Conservation (phyloP, 306 rosid genomes). For the Geum urbanum region DNA sequence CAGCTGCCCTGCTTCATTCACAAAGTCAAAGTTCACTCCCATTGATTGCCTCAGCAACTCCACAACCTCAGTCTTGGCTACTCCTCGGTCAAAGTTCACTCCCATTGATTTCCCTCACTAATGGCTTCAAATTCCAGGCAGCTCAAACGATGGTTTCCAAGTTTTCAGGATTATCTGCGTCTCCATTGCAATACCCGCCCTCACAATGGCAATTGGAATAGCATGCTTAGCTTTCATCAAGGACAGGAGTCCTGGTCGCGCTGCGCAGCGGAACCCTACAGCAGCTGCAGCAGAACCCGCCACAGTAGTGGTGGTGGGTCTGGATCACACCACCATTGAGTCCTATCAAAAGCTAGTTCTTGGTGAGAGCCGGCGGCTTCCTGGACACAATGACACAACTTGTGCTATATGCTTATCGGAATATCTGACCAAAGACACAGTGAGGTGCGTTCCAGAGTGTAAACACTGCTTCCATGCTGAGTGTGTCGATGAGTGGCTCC, state of each 20-base stretch:
- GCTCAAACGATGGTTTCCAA: constrained; percentile 14
- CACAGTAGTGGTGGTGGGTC: constrained; percentile 27
- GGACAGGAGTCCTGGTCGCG: constrained; percentile 17
- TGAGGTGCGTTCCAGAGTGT: constrained; percentile 76
- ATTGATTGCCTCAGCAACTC: constrained; percentile 58
- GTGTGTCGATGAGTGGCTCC: constrained; percentile 72
- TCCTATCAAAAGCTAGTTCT: constrained; percentile 57
- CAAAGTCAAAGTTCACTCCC: constrained; percentile 35
- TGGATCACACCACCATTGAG: constrained; percentile 62
- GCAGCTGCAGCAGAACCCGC: constrained; percentile 37
- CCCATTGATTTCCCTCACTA: constrained; percentile 27
- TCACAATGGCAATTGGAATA: constrained; percentile 34
- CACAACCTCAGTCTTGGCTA: constrained; percentile 50
- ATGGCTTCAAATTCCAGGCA: constrained; percentile 36
- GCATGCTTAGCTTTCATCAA: constrained; percentile 37
- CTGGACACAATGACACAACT: constrained; percentile 46
- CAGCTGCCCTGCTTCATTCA: constrained; percentile 44
- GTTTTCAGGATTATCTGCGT: constrained; percentile 44
- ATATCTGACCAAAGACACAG: constrained; percentile 51
- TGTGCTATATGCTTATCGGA: constrained; percentile 73
- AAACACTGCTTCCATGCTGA: constrained; percentile 68
- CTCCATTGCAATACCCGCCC: constrained; percentile 43
- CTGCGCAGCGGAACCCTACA: constrained; percentile 4
- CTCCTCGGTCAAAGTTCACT: constrained; percentile 43
- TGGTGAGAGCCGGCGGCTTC: constrained; percentile 61